Evolutionary conservation across 2,329 filamentous ascomycete genomes (phyloP).

Genomic region (Amauroascus verrucosus): DNA sequence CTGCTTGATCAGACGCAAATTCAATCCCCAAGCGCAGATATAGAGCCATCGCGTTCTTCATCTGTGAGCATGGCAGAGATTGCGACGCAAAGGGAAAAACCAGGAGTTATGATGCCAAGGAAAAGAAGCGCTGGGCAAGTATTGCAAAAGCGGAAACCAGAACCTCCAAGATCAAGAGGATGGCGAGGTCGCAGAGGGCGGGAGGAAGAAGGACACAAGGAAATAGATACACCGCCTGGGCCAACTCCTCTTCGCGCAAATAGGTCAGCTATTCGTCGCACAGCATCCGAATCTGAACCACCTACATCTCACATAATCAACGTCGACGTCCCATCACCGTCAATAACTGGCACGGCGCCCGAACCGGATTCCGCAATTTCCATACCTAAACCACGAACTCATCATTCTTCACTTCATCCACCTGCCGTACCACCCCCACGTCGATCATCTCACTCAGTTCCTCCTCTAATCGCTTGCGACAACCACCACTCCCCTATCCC

Average conservation of each 20-base stretch:
- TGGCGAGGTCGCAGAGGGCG: conserved; percentile 30
- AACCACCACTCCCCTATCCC: conserved; percentile 13
- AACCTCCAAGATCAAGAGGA: conserved; percentile 35
- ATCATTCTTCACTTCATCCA: conserved; percentile 18
- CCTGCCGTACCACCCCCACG: conserved; percentile 35
- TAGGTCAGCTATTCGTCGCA: background rate
- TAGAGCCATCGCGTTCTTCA: conserved; percentile 60
- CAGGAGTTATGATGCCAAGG: conserved; percentile 71
- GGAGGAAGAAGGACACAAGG: conserved; percentile 19
- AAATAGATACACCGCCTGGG: background rate
- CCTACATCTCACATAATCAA: background rate
- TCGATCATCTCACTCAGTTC: conserved; percentile 27
- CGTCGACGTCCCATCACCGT: background rate
- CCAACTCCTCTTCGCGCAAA: conserved; percentile 2
- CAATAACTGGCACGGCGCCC: background rate
- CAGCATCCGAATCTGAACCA: conserved; percentile 12
- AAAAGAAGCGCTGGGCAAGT: conserved; percentile 29
- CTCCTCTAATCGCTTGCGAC: conserved; percentile 14
- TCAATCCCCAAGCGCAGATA: conserved; percentile 54
- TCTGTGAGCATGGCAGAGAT: conserved; percentile 67
- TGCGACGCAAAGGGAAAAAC: conserved; percentile 69
- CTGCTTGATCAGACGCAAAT: conserved; percentile 19
- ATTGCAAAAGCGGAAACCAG: conserved; percentile 23
- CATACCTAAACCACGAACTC: conserved; percentile 3
- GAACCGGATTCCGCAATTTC: background rate